Evolutionary conservation across 441 rosid species (phyloP), one percentile per base, ranked within the genome.

Genomic region (Populus hybrid): DNA sequence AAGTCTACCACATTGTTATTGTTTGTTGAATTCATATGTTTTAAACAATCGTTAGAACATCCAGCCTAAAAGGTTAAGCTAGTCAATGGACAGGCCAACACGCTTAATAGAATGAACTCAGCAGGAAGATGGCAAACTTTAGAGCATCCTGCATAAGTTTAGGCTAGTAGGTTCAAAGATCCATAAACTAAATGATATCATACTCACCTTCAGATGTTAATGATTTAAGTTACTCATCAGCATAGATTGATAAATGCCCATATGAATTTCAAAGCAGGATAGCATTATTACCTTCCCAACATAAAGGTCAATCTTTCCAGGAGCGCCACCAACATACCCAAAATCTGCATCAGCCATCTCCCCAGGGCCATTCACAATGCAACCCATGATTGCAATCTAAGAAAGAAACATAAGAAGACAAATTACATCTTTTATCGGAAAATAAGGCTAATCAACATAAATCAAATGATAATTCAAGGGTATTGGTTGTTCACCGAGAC

Each of bases 321-420:
- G 99, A 77, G n/a, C n/a, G n/a, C n/a, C n/a, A n/a, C n/a, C n/a
- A n/a, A n/a, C n/a, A n/a, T n/a, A n/a, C n/a, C n/a, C 98, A 36
- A 95, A 95, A 85, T 93, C 99, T 65, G 99, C 99, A 80, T 95
- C 99, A 56, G 98, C 99, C 99, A 93, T 95, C 90, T 95, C 98
- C 5, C 99, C 99, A 0, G 99, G 98, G 64, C 99, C 99, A 72
- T 93, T 95, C 69, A 95, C 99, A n/a, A 95, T 95, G 92, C 98
- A 95, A 72, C 98, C 99, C 99, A 95, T 95, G 80, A 95, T 95
- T 42, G 98, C 98, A 33, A 95, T 95, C 99, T 93, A 78, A 29
- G 65, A 72, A 12, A 5, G 20, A 38, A 70, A 18, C 3, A 5
- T 2, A 73, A 20, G 73, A 50, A 59, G 45, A n/a, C 70, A 77